Percentiles rank a stretch among this genome's conserved stretches.
These are phyloP conservation scores for Geotrichum siamense DNA, from an alignment of 1,139 yeast genomes.

Conservation along the genomic window DNA sequence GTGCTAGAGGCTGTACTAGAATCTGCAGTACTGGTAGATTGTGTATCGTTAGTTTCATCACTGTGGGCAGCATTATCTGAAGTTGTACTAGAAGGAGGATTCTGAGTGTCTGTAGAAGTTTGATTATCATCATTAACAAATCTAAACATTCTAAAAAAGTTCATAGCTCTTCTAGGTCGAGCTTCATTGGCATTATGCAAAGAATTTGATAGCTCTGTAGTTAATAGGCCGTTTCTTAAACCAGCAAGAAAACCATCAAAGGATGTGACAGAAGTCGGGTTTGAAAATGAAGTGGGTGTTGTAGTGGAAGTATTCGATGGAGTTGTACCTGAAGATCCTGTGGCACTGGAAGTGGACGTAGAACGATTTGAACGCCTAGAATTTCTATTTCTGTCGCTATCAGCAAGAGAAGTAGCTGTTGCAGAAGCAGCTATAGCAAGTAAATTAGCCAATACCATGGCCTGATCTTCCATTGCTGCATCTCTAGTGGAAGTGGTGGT, in stretches of 20 bases:
- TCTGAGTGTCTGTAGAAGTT: constrained; percentile 14
- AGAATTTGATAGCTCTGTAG: constrained; percentile 33
- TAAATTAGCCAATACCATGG: constrained; percentile 40
- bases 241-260: constrained; percentile 39
- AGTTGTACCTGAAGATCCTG: background rate
- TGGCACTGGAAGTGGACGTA: background rate
- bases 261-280: constrained; percentile 23
- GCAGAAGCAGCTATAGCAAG: constrained; percentile 44
- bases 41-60: constrained; percentile 17
- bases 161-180: constrained; percentile 26
- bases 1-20: background rate
- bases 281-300: constrained; percentile 14
- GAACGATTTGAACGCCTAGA: constrained; percentile 5
- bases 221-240: constrained; percentile 38
- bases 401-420: constrained; percentile 41
- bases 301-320: constrained; percentile 14
- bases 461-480: constrained; percentile 34
- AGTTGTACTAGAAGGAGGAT: constrained; percentile 4
- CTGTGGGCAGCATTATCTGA: constrained; percentile 14
- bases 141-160: constrained; percentile 50
- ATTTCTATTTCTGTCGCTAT: constrained; percentile 19
- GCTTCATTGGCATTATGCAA: constrained; percentile 18
- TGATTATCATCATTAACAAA: constrained; percentile 27
- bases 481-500: constrained; percentile 2
- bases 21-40: constrained; percentile 11